Evolutionary conservation across 2,329 filamentous ascomycete genomes (phyloP).

Genomic region (Trichoderma sp.): DNA sequence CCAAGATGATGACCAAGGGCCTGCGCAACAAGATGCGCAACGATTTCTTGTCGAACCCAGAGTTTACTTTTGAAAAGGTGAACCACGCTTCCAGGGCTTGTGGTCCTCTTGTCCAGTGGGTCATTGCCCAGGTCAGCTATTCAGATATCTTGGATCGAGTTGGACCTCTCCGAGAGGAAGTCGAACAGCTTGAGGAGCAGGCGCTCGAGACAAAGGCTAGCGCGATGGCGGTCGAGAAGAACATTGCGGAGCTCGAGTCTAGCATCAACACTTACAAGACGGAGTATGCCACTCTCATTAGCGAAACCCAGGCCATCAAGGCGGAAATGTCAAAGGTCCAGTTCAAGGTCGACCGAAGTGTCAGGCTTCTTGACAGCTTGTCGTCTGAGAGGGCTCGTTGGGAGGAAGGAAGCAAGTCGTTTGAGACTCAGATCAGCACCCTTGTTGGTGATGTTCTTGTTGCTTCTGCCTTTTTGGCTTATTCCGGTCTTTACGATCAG

Average conservation of each 20-base stretch:
- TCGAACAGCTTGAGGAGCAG: slow-evolving; percentile 80
- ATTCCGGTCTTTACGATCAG: slow-evolving; percentile 95
- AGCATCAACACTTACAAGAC: slow-evolving; percentile 95
- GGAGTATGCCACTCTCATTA: slow-evolving; percentile 93
- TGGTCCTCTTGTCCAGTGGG: slow-evolving; percentile 95
- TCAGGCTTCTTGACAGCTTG: slow-evolving; percentile 87
- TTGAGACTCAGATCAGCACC: slow-evolving; percentile 96
- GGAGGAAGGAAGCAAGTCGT: slow-evolving; percentile 97
- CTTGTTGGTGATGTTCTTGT: slow-evolving; percentile 93
- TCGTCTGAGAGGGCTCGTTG: slow-evolving; percentile 90
- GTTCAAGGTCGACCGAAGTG: slow-evolving; percentile 96
- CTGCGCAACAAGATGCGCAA: slow-evolving; percentile 86
- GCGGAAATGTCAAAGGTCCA: slow-evolving; percentile 93
- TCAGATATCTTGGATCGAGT: slow-evolving; percentile 96
- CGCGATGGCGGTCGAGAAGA: slow-evolving; percentile 86
- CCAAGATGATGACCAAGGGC: slow-evolving; percentile 83
- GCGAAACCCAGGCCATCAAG: slow-evolving; percentile 96
- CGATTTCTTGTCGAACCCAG: slow-evolving; percentile 86
- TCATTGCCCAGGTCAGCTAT: slow-evolving; percentile 92
- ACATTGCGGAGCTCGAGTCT: slow-evolving; percentile 76
- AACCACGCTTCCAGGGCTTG: slow-evolving; percentile 96
- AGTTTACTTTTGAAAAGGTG: slow-evolving; percentile 95
- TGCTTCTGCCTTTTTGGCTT: slow-evolving; percentile 95
- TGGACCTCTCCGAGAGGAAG: slow-evolving; percentile 87
- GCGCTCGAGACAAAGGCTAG: slow-evolving; percentile 90